Percentiles rank a stretch among this genome's conserved stretches.
Evolutionary conservation across 257 asterid genomes (phyloP).

Genomic region (Capsicum rhomboideum): DNA sequence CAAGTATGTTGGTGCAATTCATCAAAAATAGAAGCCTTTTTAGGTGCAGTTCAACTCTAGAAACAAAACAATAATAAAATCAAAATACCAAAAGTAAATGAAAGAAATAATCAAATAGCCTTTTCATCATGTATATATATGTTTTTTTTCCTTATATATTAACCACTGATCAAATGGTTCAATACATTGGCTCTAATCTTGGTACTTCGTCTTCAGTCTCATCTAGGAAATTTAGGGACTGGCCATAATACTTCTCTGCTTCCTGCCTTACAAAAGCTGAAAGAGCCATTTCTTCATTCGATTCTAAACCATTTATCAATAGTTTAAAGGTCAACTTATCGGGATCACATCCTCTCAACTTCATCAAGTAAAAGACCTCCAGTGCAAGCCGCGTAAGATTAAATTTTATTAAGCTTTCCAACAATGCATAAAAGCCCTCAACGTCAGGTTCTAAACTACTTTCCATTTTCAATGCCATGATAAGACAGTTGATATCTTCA

Average conservation of each 20-base stretch:
- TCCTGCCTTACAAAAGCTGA: conserved; percentile 34
- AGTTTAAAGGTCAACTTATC: conserved; percentile 39
- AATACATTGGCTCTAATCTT: background rate
- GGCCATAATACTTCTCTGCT: conserved; percentile 36
- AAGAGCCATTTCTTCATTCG: conserved; percentile 32
- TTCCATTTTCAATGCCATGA: conserved; percentile 44
- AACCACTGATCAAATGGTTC: background rate
- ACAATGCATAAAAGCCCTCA: conserved; percentile 45
- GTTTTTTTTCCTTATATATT: too few species aligned
- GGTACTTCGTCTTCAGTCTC: conserved; percentile 17
- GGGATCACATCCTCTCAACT: conserved; percentile 45
- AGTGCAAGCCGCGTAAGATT: conserved; percentile 41
- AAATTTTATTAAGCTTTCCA: conserved; percentile 42
- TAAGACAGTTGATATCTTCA: conserved; percentile 29
- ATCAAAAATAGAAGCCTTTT: background rate
- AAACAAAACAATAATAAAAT: background rate
- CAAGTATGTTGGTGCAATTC: background rate
- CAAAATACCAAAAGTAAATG: background rate
- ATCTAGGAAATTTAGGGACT: conserved; percentile 25
- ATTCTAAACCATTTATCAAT: conserved; percentile 34
- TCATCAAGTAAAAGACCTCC: conserved; percentile 61
- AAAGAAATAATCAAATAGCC: background rate
- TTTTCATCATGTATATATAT: background rate
- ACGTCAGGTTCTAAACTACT: conserved; percentile 31
- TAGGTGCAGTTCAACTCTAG: background rate